Evolutionary conservation across 257 asterid genomes (phyloP).

Genomic region (Solanum appendiculatum): DNA sequence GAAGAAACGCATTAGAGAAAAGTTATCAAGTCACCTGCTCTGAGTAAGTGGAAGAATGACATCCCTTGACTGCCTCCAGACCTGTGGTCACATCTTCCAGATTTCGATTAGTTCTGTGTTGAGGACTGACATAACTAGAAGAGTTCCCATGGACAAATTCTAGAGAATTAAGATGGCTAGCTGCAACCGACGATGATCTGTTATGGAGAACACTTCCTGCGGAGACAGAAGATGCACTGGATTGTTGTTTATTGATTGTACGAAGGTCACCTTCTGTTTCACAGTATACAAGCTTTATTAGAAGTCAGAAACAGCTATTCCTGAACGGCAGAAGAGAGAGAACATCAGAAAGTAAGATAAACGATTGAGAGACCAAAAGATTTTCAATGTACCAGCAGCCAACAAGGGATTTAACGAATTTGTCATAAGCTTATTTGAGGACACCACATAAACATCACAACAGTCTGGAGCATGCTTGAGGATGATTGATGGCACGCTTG

Average conservation of each 20-base stretch:
- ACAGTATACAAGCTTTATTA: constrained; percentile 9
- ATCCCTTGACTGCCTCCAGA: constrained; percentile 9
- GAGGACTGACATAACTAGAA: constrained; percentile 5
- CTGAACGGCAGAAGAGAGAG: neutral
- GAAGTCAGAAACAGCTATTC: neutral
- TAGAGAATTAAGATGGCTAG: constrained; percentile 17
- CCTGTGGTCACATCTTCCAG: constrained; percentile 19
- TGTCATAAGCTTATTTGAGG: constrained; percentile 33
- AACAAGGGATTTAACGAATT: constrained; percentile 38
- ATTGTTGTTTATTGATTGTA: constrained; percentile 12
- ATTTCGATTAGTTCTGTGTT: constrained; percentile 12
- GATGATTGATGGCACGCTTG: constrained; percentile 58
- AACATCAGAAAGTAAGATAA: neutral
- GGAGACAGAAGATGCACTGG: constrained; percentile 29
- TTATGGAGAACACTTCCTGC: constrained; percentile 19
- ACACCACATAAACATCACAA: constrained; percentile 52
- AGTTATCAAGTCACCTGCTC: constrained; percentile 35
- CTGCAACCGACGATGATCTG: constrained; percentile 5
- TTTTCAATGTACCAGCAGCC: constrained; percentile 32
- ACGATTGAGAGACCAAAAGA: neutral
- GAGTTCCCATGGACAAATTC: constrained; percentile 13
- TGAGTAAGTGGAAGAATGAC: constrained; percentile 23
- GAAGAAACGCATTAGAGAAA: neutral
- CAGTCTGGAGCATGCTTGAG: constrained; percentile 56
- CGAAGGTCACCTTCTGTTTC: constrained; percentile 22